Evolutionary conservation across 2,329 filamentous ascomycete species (phyloP), one percentile per base, ranked within the genome.

Genomic region (Pleurostoma richardsiae): DNA sequence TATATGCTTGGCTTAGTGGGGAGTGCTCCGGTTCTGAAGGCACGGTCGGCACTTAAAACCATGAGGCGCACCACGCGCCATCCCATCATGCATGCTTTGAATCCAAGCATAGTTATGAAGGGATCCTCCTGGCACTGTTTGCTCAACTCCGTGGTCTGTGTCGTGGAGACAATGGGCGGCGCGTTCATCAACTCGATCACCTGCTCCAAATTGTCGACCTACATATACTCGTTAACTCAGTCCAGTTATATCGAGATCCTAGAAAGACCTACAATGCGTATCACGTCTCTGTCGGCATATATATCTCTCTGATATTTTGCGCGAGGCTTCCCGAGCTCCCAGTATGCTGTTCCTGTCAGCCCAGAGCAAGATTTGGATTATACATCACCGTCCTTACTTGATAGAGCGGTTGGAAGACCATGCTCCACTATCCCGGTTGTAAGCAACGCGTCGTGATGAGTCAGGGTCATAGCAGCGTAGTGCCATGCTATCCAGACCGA

Each of bases 31-130:
- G 19, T 28, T 6, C 42, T 47, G 26, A 50, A 11, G 4, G 45
- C 42, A 27, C 45, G 41, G 31, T 47, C 43, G 19, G 42, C 30
- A 11, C 44, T 42, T 7, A 50, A 38, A 6, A 38, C 42, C 48
- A 50, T 51, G 10, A 51, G 46, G 3, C 49, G 49, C 10, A 51
- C 38, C 6, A 51, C 43, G 11, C 49, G 49, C 49, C 49, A 51
- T 10, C 49, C 49, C 46, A 51, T 49, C 49, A 51, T 45, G 19
- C 45, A 51, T 4, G 44, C 41, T 27, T 51, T 51, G 46, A 45
- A 51, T 28, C 49, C 43, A 26, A 51, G 42, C 40, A 51, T 45
- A 28, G 39, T 51, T 4, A 46, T 40, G 31, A 51, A 51, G 10
- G 49, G 49, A 29, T 51, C 49, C 29, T 51, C 49, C 10, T 44